Percentiles rank a stretch among this genome's conserved stretches.
phyloP scores from a whole-genome alignment of 441 rosid species.

The Rhodomyrtus psidioides region DNA sequence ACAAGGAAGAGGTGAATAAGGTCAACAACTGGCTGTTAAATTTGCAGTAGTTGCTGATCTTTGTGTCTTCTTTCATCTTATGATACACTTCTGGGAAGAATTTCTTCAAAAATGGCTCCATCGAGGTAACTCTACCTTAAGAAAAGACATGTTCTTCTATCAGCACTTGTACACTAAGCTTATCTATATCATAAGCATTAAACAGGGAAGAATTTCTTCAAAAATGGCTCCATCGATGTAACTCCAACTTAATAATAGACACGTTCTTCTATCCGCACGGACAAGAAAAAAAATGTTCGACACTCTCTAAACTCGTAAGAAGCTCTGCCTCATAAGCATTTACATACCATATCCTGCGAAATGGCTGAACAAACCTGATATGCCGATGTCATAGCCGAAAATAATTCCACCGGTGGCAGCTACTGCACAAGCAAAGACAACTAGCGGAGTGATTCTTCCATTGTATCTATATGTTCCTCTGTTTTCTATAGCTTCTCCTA shows the following conservation, averaged over 20 bases:
- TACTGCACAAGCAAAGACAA: conserved; percentile 29
- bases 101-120: conserved; percentile 11
- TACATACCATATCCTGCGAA: background rate
- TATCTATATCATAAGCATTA: background rate
- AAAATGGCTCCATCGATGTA: conserved; percentile 52
- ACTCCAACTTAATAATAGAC: conserved; percentile 32
- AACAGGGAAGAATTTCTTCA: conserved; percentile 29
- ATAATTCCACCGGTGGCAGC: conserved; percentile 42
- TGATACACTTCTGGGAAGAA: conserved; percentile 3
- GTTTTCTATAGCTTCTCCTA: background rate
- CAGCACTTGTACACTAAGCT: background rate
- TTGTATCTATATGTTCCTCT: background rate
- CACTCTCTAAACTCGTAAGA: background rate
- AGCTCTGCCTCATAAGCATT: background rate
- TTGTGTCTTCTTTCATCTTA: background rate
- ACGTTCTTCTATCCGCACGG: background rate
- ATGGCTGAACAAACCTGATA: conserved; percentile 4
- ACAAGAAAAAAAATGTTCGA: background rate
- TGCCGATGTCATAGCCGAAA: conserved; percentile 21
- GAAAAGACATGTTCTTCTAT: background rate
- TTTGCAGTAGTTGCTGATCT: conserved; percentile 18
- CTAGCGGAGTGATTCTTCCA: conserved; percentile 21
- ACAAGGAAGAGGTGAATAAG: conserved; percentile 21
- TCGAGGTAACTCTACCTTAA: conserved; percentile 14
- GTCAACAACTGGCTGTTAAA: conserved; percentile 13